A percentile compares a stretch with the other conserved stretches of the same genome.
phyloP scores from a whole-genome alignment of 202 grass and related monocot genomes.

The Carex sylvatica region DNA sequence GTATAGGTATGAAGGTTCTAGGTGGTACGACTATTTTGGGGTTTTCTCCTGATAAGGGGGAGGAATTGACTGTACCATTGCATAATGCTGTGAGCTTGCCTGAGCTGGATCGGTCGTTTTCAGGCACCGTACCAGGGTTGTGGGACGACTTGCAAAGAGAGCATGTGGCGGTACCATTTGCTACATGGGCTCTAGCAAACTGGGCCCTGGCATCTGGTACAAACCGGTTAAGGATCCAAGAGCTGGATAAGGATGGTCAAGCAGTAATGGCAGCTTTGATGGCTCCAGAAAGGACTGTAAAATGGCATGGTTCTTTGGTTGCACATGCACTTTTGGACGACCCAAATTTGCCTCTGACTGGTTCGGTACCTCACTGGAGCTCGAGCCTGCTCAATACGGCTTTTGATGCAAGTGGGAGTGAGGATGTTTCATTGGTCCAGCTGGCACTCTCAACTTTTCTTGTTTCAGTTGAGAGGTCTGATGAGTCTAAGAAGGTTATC shows the following conservation, averaged over 20 bases:
- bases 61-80: constrained; percentile 24
- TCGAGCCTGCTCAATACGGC: constrained; percentile 87
- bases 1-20: constrained; percentile 89
- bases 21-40: constrained; percentile 93
- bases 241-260: constrained; percentile 79
- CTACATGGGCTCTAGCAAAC: constrained; percentile 93
- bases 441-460: constrained; percentile 84
- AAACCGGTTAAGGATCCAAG: constrained; percentile 83
- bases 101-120: constrained; percentile 42
- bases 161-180: constrained; percentile 98
- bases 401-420: constrained; percentile 69
- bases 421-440: constrained; percentile 72
- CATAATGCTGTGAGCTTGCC: constrained; percentile 38
- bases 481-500: constrained; percentile 72
- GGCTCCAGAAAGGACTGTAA: constrained; percentile 90
- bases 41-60: constrained; percentile 39
- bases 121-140: constrained; percentile 61
- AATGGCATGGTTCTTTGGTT: constrained; percentile 87
- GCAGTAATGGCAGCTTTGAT: constrained; percentile 70
- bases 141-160: constrained; percentile 99
- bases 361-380: constrained; percentile 79
- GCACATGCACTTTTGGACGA: constrained; percentile 81
- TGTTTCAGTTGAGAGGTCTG: constrained; percentile 67
- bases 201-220: constrained; percentile 85
- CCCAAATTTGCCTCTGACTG: constrained; percentile 51